These are phyloP conservation scores for Ambrosiella cleistominuta DNA, from an alignment of 2,329 filamentous ascomycete genomes.

Conservation along the genomic window DNA sequence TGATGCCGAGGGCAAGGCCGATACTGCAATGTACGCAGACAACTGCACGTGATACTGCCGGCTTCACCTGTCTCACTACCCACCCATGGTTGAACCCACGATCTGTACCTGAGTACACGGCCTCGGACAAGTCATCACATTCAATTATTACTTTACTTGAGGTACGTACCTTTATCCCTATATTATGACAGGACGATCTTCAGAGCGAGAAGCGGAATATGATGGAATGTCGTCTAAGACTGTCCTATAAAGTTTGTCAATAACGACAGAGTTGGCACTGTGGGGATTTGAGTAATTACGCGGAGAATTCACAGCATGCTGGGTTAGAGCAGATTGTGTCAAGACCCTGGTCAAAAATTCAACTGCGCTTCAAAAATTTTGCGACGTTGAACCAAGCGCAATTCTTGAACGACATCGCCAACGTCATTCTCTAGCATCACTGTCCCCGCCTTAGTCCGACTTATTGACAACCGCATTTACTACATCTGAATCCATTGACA, in stretches of 20 bases:
- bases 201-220: not conserved
- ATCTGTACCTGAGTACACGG: no score
- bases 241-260: not conserved
- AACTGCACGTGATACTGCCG: no score
- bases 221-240: not conserved
- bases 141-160: no score
- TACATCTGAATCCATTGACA: not conserved
- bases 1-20: no score
- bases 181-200: not conserved
- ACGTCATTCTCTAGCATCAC: not conserved
- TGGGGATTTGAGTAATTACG: not conserved
- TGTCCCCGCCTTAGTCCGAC: not conserved
- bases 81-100: no score
- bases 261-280: not conserved
- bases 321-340: not conserved
- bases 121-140: no score
- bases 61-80: no score
- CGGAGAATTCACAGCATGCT: not conserved
- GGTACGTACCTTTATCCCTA: no score
- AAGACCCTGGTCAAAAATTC: not conserved
- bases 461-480: not conserved
- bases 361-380: conserved; percentile 11
- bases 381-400: conserved; percentile 1
- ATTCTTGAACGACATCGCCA: not conserved
- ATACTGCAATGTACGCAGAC: no score